phyloP scores from a whole-genome alignment of 2,329 filamentous ascomycete genomes.

The Exophiala sp. region DNA sequence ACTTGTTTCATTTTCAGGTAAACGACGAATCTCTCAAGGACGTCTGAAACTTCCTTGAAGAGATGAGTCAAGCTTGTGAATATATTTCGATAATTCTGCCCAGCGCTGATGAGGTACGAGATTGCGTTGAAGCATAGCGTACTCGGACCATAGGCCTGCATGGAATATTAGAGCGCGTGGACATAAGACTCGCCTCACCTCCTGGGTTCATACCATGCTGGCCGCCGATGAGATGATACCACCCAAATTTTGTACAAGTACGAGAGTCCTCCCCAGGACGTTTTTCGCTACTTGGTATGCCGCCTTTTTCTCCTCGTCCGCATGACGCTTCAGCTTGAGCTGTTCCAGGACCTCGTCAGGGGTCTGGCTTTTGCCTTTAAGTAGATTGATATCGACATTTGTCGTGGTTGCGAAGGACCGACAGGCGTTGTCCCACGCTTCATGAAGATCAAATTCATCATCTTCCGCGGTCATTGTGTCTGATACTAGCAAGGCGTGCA shows the following conservation, averaged over 20 bases:
- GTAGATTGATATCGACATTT: neutral
- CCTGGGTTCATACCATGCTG: neutral
- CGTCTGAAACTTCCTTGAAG: slow-evolving; percentile 30
- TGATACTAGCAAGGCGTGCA: neutral
- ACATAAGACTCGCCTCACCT: neutral
- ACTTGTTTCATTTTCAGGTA: slow-evolving; percentile 3
- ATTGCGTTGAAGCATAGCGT: slow-evolving; percentile 32
- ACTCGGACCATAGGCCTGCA: slow-evolving; percentile 28
- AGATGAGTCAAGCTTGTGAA: slow-evolving; percentile 30
- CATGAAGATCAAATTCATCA: neutral
- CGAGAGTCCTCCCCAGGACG: neutral
- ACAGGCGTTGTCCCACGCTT: slow-evolving; percentile 1
- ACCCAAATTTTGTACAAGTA: neutral
- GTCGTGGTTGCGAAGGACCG: neutral
- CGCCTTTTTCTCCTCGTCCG: slow-evolving; percentile 1
- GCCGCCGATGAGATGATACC: neutral
- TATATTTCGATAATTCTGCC: slow-evolving; percentile 31
- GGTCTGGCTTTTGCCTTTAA: neutral
- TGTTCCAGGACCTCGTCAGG: neutral
- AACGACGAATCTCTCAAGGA: slow-evolving; percentile 30
- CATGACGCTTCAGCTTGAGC: neutral
- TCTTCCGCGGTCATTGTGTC: neutral
- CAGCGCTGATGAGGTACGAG: slow-evolving; percentile 29
- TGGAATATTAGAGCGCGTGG: neutral
- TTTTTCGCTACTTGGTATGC: neutral